Evolutionary conservation across 2,329 filamentous ascomycete genomes (phyloP).

Genomic region (Dendryphion nanum): DNA sequence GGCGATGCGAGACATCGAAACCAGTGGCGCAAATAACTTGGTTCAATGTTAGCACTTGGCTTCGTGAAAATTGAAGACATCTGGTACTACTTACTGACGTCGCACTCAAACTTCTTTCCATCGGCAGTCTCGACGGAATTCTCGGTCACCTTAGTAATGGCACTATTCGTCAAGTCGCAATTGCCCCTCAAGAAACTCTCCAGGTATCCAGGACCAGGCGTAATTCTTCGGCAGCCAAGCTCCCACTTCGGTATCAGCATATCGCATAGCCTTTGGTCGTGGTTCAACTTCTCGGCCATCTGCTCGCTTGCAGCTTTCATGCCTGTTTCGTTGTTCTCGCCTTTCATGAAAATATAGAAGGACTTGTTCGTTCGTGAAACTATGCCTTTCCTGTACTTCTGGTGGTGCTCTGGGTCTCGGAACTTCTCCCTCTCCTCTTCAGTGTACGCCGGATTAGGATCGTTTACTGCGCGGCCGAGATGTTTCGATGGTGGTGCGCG

Average conservation of each 20-base stretch:
- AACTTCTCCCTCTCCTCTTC: constrained; percentile 17
- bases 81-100: constrained; percentile 21
- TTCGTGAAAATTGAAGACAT: neutral
- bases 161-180: constrained; percentile 48
- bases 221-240: constrained; percentile 37
- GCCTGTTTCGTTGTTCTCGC: constrained; percentile 17
- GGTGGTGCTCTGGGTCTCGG: constrained; percentile 13
- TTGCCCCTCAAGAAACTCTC: constrained; percentile 47
- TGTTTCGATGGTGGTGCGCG: constrained; percentile 11
- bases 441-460: constrained; percentile 15
- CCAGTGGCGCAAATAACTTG: constrained; percentile 35
- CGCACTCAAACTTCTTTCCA: constrained; percentile 39
- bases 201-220: constrained; percentile 51
- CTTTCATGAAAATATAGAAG: constrained; percentile 17
- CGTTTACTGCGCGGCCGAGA: constrained; percentile 20
- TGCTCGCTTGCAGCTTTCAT: constrained; percentile 14
- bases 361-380: constrained; percentile 18
- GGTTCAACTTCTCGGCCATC: constrained; percentile 14
- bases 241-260: constrained; percentile 22
- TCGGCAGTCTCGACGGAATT: constrained; percentile 44
- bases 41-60: neutral
- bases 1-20: constrained; percentile 43
- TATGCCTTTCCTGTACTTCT: constrained; percentile 16
- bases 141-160: constrained; percentile 44
- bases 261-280: constrained; percentile 1